phyloP scores from a whole-genome alignment of 2,329 filamentous ascomycete genomes.

The Hypomyces perniciosus region DNA sequence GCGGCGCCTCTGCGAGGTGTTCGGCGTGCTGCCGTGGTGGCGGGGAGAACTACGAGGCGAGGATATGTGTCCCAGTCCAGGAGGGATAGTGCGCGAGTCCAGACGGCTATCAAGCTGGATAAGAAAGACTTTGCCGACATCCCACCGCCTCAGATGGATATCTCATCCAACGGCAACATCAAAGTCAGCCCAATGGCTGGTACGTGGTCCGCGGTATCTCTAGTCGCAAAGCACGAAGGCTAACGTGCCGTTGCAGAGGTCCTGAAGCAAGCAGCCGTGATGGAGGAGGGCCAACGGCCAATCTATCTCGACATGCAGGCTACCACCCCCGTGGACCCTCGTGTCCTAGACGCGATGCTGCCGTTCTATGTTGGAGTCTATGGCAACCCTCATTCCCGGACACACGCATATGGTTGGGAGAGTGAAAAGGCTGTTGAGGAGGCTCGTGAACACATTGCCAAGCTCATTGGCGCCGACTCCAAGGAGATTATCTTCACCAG shows the following conservation, averaged over 20 bases:
- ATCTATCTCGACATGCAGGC: constrained; percentile 99
- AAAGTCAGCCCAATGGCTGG: constrained; percentile 69
- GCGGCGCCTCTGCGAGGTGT: constrained; percentile 24
- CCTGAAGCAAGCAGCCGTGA: constrained; percentile 82
- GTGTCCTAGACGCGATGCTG: constrained; percentile 94
- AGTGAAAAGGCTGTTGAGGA: constrained; percentile 90
- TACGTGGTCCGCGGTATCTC: constrained; percentile 20
- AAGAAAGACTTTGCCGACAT: constrained; percentile 72
- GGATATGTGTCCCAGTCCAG: constrained; percentile 81
- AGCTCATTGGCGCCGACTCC: constrained; percentile 83
- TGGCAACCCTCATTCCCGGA: constrained; percentile 94
- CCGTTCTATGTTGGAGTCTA: constrained; percentile 90
- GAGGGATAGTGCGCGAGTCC: constrained; percentile 74
- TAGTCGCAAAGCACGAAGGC: background rate
- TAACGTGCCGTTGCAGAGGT: constrained; percentile 48
- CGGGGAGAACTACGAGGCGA: constrained; percentile 38
- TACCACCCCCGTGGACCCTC: constrained; percentile 89
- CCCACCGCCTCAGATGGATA: constrained; percentile 26
- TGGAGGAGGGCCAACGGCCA: constrained; percentile 87
- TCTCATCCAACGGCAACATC: constrained; percentile 41
- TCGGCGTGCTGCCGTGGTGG: constrained; percentile 24
- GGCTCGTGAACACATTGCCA: constrained; percentile 75
- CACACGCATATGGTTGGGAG: constrained; percentile 98
- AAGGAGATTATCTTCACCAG: constrained; percentile 99
- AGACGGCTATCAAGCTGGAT: constrained; percentile 79